Conservation (phyloP, 73 alveolate species). For the Paramecium caudatum region DNA sequence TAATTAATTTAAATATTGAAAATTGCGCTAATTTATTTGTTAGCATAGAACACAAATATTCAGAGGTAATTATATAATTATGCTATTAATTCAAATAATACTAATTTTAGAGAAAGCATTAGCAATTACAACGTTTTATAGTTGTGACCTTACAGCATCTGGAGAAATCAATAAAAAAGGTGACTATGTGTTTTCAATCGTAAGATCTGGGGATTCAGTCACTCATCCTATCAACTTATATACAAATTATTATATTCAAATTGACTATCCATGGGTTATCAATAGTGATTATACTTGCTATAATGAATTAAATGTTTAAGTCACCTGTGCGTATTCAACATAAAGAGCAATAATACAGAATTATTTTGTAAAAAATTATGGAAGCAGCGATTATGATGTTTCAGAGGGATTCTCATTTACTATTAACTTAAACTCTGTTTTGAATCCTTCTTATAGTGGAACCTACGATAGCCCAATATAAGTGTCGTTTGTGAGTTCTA, state of each 20-base stretch:
- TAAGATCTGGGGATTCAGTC: neutral
- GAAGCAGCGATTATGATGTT: neutral
- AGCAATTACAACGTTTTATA: too few relatives aligned
- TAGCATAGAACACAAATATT: too few relatives aligned
- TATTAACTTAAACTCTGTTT: neutral
- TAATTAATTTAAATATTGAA: neutral
- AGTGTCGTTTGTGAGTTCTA: neutral
- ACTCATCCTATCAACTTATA: neutral
- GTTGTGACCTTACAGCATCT: neutral
- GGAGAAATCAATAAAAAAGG: slow-evolving; percentile 2
- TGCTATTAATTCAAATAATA: too few relatives aligned
- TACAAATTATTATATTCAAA: neutral
- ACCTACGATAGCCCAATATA: neutral
- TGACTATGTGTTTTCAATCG: neutral
- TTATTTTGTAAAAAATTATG: neutral
- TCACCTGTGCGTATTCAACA: neutral
- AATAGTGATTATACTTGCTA: slow-evolving; percentile 3
- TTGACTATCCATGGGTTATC: slow-evolving; percentile 37
- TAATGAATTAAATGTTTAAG: neutral
- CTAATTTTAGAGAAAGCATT: too few relatives aligned
- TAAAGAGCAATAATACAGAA: neutral
- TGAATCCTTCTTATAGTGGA: slow-evolving; percentile 20
- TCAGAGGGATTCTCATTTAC: slow-evolving; percentile 7
- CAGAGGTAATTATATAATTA: too few relatives aligned
- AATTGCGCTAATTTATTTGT: neutral